Base-by-base conservation (phyloP, 2,329 filamentous ascomycete genomes). In the Penicillium sp. region DNA sequence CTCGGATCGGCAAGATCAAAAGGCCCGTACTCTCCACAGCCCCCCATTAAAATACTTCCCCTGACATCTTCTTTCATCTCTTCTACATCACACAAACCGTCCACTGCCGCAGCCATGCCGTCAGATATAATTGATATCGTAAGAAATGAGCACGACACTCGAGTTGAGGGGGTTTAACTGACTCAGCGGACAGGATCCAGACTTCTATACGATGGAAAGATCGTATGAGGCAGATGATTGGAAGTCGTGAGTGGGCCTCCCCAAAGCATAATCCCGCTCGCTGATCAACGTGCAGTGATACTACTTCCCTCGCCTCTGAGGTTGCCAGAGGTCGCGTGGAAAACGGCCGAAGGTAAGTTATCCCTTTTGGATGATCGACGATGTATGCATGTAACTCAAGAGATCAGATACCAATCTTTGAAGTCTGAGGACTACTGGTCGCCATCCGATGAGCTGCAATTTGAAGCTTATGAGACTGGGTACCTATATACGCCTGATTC, bases 391-490 rank as follows among this genome's bases (percentile, higher is more conserved):
- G 25, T 26, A 15, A 31, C 29, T 31, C 6, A 15, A 31, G 4
- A 31, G 6, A 31, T 15, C 15, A 60, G 58, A 52, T 60, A 60
- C 27, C 58, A 60, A 26, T 47, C 58, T 9, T 26, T 60, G 47
- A 60, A 60, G 26, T 22, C 37, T 5, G 45, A 58, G 43, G 55
- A 57, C 26, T 60, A 60, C 31, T 60, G 58, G 58, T 60, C 6
- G 5, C 59, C 59, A 2, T 60, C 59, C 6, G 59, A 62, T 44
- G 59, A 62, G 1, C 46, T 46, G 3, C 49, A 55, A 42, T 60
- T 62, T 12, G 59, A 62, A 25, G 51, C 59, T 4, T 62, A 60
- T 41, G 59, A 62, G 47, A 56, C 54, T 25, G 59, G 57, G 59
- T 62, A 45, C 37, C 3, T 9, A 8, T 20, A 40, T 22, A 20